Evolutionary conservation across 2,329 filamentous ascomycete genomes (phyloP), one percentile per base, ranked within the genome.

Genomic region (Colletotrichum noveboracense): DNA sequence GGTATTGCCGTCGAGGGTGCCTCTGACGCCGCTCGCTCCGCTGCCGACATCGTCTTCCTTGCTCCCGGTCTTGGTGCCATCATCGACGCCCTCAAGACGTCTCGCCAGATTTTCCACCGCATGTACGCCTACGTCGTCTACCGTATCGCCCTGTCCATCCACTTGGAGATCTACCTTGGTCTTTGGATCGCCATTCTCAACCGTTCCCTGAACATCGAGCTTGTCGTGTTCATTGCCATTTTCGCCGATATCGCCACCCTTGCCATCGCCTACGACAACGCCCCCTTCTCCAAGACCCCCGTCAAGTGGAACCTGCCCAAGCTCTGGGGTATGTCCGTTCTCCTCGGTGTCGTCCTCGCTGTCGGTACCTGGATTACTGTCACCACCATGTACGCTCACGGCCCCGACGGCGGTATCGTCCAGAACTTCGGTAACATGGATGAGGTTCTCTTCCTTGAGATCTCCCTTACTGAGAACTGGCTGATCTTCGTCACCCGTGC

Each of bases 51-150:
- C 81, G 95, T 98, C 80, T 98, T 98, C 91, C 92, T 98, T 84
- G 95, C 94, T 80, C 95, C 95, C 71, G 96, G 95, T 89, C 93
- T 98, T 77, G 96, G 95, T 86, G 94, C 95, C 78, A 97, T 98
- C 85, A 97, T 98, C 81, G 95, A 97, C 84, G 95, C 95, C 76
- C 91, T 98, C 80, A 98, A 98, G 89, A 97, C 94, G 79, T 96
- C 95, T 36, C 94, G 96, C 82, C 95, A 97, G 86, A 98, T 98
- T 85, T 98, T 98, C 90, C 95, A 98, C 88, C 95, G 96, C 82
- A 98, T 98, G 95, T 97, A 98, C 88, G 94, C 95, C 76, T 98
- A 98, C 88, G 95, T 98, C 79, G 94, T 98, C 82, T 98, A 98
- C 89, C 95, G 96, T 91, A 98, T 98, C 82, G 95, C 96, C 65